Conservation (phyloP, 441 rosid species). For the Francoa sonchifolia region DNA sequence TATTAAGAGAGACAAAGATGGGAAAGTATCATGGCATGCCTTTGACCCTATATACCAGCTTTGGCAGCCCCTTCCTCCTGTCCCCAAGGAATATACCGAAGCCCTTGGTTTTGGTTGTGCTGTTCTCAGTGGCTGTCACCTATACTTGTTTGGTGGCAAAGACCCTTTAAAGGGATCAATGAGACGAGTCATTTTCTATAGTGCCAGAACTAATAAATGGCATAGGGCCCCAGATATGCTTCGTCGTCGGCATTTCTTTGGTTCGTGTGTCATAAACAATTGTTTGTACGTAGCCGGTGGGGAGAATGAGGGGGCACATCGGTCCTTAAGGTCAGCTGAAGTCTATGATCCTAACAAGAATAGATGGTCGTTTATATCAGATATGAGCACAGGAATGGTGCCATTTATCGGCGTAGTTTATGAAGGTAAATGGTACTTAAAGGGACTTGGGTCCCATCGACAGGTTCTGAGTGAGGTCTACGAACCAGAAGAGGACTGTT, state of each 20-base stretch:
- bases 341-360: conserved; percentile 48
- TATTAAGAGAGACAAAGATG: conserved; percentile 39
- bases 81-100: conserved; percentile 41
- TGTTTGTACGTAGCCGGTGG: conserved; percentile 51
- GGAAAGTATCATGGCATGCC: conserved; percentile 47
- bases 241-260: conserved; percentile 37
- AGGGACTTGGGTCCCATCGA: conserved; percentile 38
- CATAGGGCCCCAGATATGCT: conserved; percentile 51
- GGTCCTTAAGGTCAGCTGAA: conserved; percentile 37
- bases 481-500: conserved; percentile 31
- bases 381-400: conserved; percentile 43
- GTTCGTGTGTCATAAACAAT: conserved; percentile 46
- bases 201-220: conserved; percentile 45
- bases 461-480: conserved; percentile 42
- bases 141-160: conserved; percentile 47
- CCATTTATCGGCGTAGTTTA: conserved; percentile 45
- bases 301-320: conserved; percentile 37
- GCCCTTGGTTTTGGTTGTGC: conserved; percentile 51
- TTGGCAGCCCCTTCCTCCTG: conserved; percentile 48
- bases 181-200: conserved; percentile 42
- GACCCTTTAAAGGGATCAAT: conserved; percentile 40
- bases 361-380: conserved; percentile 40
- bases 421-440: conserved; percentile 36
- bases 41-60: conserved; percentile 44
- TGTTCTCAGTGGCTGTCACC: conserved; percentile 44